These are phyloP conservation scores for Nymphaea thermarum DNA, from an alignment of 164 flowering plant species.

Conservation along the genomic window DNA sequence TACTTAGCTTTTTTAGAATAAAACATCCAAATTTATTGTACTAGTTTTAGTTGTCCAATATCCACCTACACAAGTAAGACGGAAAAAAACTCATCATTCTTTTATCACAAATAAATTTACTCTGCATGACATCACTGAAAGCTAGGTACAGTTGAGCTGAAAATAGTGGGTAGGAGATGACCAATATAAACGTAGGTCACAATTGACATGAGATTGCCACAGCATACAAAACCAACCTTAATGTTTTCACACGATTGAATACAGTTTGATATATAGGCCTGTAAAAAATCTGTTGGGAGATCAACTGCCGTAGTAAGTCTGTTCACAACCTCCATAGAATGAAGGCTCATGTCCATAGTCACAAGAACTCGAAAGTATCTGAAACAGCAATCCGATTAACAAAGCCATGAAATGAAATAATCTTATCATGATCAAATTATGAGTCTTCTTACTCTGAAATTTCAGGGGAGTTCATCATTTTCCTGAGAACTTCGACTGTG, in stretches of 20 bases:
- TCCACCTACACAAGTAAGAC: no score
- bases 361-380: slow-evolving; percentile 90
- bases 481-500: slow-evolving; percentile 91
- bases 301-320: slow-evolving; percentile 82
- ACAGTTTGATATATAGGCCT: slow-evolving; percentile 84
- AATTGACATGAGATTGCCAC: neutral
- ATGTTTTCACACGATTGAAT: slow-evolving; percentile 81
- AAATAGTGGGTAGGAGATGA: neutral
- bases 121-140: no score
- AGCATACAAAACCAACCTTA: slow-evolving; percentile 37
- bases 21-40: no score
- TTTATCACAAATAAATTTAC: no score
- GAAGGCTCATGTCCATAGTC: slow-evolving; percentile 96
- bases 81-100: no score
- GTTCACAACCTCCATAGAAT: slow-evolving; percentile 99
- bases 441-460: slow-evolving; percentile 58
- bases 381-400: slow-evolving; percentile 7
- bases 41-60: no score
- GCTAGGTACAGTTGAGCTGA: no score
- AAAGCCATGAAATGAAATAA: neutral
- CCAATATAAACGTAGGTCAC: neutral
- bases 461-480: slow-evolving; percentile 82
- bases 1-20: no score
- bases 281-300: slow-evolving; percentile 85
- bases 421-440: neutral